Evolutionary conservation across 192 early-diverging fungal genomes (phyloP).

Genomic region (Dissophora globulifera): DNA sequence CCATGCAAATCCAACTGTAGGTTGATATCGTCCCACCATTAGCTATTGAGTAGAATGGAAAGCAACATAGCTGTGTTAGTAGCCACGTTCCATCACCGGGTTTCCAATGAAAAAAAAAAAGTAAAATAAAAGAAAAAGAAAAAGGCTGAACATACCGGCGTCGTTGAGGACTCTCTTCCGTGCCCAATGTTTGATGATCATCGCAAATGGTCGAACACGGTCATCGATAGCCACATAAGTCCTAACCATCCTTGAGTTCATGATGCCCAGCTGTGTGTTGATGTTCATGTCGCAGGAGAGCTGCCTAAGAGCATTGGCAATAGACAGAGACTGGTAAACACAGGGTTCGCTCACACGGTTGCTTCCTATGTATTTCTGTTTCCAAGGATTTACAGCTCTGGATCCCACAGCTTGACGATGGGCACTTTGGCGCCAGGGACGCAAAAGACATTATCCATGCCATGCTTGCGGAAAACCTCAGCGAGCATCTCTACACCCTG

Average conservation of each 20-base stretch:
- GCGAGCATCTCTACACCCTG: slow-evolving; percentile 81
- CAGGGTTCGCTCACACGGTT: no score
- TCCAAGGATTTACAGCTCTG: slow-evolving; percentile 60
- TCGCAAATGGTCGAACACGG: slow-evolving; percentile 87
- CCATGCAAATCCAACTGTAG: slow-evolving; percentile 95
- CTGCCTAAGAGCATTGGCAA: no score
- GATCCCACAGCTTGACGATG: slow-evolving; percentile 93
- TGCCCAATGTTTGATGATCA: slow-evolving; percentile 95
- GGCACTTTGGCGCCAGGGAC: slow-evolving; percentile 91
- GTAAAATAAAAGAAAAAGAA: no score
- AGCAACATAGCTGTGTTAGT: neutral
- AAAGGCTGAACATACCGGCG: slow-evolving; percentile 80
- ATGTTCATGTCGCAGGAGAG: slow-evolving; percentile 94
- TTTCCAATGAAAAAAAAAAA: no score
- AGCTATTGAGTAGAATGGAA: slow-evolving; percentile 57
- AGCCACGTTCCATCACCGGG: no score
- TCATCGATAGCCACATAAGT: slow-evolving; percentile 90
- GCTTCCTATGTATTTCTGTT: neutral
- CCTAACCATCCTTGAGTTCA: slow-evolving; percentile 91
- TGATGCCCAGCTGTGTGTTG: slow-evolving; percentile 90
- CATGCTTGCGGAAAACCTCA: slow-evolving; percentile 76
- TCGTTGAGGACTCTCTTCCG: slow-evolving; percentile 88
- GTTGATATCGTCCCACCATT: slow-evolving; percentile 94
- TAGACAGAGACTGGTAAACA: no score
- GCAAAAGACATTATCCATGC: slow-evolving; percentile 82